A percentile compares a stretch with the other conserved stretches of the same genome.
phyloP scores from a whole-genome alignment of 2,329 filamentous ascomycete genomes.

The Huntiella decipiens region DNA sequence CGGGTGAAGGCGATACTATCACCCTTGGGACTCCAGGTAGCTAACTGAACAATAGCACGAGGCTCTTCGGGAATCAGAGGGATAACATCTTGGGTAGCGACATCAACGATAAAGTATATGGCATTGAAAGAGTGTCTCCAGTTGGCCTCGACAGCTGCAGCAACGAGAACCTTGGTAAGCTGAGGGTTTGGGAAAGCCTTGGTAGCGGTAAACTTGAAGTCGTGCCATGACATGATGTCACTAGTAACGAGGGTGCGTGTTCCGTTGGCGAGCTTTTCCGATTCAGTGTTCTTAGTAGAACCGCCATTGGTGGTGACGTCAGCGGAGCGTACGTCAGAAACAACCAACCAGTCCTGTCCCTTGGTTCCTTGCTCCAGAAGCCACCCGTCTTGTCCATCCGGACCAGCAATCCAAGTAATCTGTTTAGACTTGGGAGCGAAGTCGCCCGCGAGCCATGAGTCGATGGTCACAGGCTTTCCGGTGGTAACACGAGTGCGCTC shows the following conservation, averaged over 20 bases:
- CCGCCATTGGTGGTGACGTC: constrained; percentile 15
- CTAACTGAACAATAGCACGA: constrained; percentile 55
- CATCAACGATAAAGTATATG: constrained; percentile 82
- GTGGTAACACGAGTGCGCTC: constrained; percentile 25
- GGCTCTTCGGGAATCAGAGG: constrained; percentile 54
- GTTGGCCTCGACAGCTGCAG: constrained; percentile 51
- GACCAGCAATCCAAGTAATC: constrained; percentile 60
- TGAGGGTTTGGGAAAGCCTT: constrained; percentile 61
- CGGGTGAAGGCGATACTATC: constrained; percentile 78
- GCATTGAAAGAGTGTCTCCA: constrained; percentile 84
- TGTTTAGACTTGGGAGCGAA: constrained; percentile 46
- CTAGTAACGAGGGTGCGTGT: constrained; percentile 60
- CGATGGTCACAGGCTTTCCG: constrained; percentile 54
- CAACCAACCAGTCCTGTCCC: constrained; percentile 58
- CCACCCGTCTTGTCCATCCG: constrained; percentile 63
- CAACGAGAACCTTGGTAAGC: constrained; percentile 70
- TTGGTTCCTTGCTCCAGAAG: constrained; percentile 51
- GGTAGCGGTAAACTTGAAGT: constrained; percentile 33
- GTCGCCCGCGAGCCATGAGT: constrained; percentile 46
- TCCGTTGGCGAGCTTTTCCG: constrained; percentile 18
- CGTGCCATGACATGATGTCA: constrained; percentile 39
- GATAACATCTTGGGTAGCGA: constrained; percentile 56
- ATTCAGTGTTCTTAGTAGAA: constrained; percentile 13
- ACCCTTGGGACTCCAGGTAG: constrained; percentile 73
- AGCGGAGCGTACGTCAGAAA: constrained; percentile 58